A percentile compares a stretch with the other conserved stretches of the same genome.
Conservation (phyloP, 2,329 filamentous ascomycete species). For the Pseudophaeomoniella oleicola region DNA sequence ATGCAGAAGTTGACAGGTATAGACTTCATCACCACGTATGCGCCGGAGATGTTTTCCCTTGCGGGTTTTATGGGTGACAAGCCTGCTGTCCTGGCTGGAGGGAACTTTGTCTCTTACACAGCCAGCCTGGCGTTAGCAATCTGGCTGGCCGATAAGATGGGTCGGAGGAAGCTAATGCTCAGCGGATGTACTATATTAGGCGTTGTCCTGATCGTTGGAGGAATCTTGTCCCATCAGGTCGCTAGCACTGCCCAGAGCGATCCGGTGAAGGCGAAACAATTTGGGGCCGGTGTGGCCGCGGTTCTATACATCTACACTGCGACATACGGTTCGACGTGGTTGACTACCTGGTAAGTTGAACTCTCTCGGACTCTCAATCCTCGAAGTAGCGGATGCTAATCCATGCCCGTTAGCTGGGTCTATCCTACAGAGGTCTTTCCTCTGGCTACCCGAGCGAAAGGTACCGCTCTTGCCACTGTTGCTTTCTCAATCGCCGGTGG, state of each 20-base stretch:
- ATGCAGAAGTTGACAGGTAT: constrained; percentile 13
- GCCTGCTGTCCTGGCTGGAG: constrained; percentile 11
- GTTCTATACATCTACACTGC: constrained; percentile 14
- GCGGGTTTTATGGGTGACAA: constrained; percentile 11
- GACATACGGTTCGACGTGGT: constrained; percentile 14
- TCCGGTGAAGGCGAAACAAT: constrained; percentile 7
- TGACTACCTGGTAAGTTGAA: constrained; percentile 12
- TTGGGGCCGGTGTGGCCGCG: constrained; percentile 10
- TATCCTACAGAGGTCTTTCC: constrained; percentile 13
- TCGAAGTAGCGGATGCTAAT: constrained; percentile 1
- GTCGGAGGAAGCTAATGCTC: constrained; percentile 12
- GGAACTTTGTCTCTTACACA: constrained; percentile 13
- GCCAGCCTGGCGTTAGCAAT: constrained; percentile 9
- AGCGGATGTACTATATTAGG: constrained; percentile 11
- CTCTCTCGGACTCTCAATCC: background rate
- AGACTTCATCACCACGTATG: constrained; percentile 13
- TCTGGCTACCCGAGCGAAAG: constrained; percentile 11
- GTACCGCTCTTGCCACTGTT: constrained; percentile 12
- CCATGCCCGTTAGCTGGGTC: constrained; percentile 9
- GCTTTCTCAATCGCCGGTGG: constrained; percentile 15
- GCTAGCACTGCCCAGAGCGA: constrained; percentile 7
- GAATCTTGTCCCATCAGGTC: constrained; percentile 8
- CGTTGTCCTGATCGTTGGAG: constrained; percentile 11
- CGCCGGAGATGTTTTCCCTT: constrained; percentile 11
- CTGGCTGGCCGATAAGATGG: constrained; percentile 8